Conservation (phyloP, 1,284 basidiomycete genomes). For the Cutaneotrichosporon sp. region DNA sequence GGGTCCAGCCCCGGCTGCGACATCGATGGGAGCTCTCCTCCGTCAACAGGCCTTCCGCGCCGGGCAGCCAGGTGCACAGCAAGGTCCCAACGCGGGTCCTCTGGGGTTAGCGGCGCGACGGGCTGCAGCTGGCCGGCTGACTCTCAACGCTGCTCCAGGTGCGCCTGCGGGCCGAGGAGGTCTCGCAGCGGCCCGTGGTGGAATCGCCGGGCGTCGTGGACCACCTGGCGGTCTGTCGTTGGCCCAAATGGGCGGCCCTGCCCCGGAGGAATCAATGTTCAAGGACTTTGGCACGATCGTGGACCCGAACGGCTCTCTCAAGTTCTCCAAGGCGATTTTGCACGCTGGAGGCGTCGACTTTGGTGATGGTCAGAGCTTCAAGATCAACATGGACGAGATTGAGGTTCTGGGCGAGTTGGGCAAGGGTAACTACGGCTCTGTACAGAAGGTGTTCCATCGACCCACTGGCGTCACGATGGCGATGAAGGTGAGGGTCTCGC, state of each 20-base stretch:
- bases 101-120: conserved; percentile 49
- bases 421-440: conserved; percentile 94
- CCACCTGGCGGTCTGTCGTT: conserved; percentile 47
- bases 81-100: conserved; percentile 45
- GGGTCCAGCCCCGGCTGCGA: conserved; percentile 37
- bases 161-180: conserved; percentile 31
- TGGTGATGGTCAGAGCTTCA: conserved; percentile 84
- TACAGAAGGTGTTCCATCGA: conserved; percentile 90
- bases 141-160: conserved; percentile 20
- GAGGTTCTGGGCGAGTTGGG: conserved; percentile 82
- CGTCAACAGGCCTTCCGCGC: conserved; percentile 42
- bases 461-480: conserved; percentile 96
- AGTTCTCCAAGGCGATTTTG: conserved; percentile 92
- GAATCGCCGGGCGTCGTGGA: conserved; percentile 40
- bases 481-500: conserved; percentile 75
- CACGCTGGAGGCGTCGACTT: conserved; percentile 94
- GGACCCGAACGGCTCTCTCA: conserved; percentile 90
- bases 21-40: conserved; percentile 47
- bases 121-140: conserved; percentile 39
- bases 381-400: conserved; percentile 95
- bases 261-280: conserved; percentile 57
- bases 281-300: conserved; percentile 91
- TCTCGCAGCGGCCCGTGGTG: conserved; percentile 32
- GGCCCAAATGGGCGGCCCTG: conserved; percentile 23
- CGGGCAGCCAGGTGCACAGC: conserved; percentile 20